A percentile compares a stretch with the other conserved stretches of the same genome.
Evolutionary conservation across 1,284 basidiomycete genomes (phyloP).

Genomic region (Caloboletus firmus): DNA sequence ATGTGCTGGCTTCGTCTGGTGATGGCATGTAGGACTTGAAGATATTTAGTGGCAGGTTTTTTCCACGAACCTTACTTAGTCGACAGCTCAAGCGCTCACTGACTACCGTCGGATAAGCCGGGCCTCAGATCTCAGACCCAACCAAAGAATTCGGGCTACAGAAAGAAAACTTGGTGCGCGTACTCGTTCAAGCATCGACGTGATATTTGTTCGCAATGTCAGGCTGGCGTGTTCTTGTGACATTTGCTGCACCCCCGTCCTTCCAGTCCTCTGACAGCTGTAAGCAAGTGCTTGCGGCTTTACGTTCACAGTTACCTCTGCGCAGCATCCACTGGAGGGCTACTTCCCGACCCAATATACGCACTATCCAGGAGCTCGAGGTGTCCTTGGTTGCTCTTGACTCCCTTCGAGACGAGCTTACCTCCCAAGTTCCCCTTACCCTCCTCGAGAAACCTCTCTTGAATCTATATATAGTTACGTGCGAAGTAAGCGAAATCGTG

Average conservation of each 20-base stretch:
- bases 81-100: too few relatives aligned
- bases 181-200: background rate
- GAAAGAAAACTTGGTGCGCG: background rate
- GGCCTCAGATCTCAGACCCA: background rate
- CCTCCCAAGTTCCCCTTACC: slow-evolving; percentile 75
- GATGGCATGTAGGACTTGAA: slow-evolving; percentile 42
- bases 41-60: slow-evolving; percentile 4
- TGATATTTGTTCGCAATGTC: slow-evolving; percentile 26
- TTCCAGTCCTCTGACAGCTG: slow-evolving; percentile 69
- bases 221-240: slow-evolving; percentile 52
- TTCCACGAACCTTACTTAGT: slow-evolving; percentile 19
- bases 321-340: slow-evolving; percentile 92
- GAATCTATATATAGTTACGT: slow-evolving; percentile 82
- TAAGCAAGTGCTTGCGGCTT: slow-evolving; percentile 65
- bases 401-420: slow-evolving; percentile 65
- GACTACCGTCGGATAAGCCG: background rate
- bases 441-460: slow-evolving; percentile 85
- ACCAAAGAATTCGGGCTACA: background rate
- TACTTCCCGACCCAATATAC: slow-evolving; percentile 60
- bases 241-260: slow-evolving; percentile 62
- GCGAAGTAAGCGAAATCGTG: slow-evolving; percentile 63
- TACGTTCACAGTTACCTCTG: slow-evolving; percentile 77
- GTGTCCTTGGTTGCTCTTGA: slow-evolving; percentile 74
- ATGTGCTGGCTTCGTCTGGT: slow-evolving; percentile 62
- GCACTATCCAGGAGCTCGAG: slow-evolving; percentile 86